Percentiles rank a stretch among this genome's conserved stretches.
Evolutionary conservation across 2,329 filamentous ascomycete species (phyloP).

Genomic region (Aspergillus ochraceoroseus): DNA sequence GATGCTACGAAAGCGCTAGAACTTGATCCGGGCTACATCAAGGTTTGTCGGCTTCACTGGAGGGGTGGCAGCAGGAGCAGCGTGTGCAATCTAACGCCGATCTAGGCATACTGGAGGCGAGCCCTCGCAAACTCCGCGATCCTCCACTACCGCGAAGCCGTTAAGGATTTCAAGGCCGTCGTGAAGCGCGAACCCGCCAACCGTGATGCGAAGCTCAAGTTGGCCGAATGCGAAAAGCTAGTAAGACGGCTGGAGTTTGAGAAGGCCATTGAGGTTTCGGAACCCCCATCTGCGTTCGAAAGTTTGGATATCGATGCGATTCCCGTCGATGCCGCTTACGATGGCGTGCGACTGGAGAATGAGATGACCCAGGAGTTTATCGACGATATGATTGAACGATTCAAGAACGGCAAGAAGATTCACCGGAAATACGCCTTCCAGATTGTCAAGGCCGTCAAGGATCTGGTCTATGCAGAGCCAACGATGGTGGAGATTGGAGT

Average conservation of each 20-base stretch:
- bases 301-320: constrained; percentile 85
- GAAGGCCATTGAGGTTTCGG: constrained; percentile 87
- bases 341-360: constrained; percentile 68
- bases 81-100: not conserved
- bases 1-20: constrained; percentile 91
- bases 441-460: constrained; percentile 83
- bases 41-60: constrained; percentile 55
- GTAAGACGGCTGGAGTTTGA: constrained; percentile 90
- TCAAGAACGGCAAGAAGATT: constrained; percentile 93
- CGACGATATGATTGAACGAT: constrained; percentile 92
- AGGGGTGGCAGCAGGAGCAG: not conserved
- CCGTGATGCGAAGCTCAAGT: constrained; percentile 83
- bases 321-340: constrained; percentile 74
- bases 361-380: constrained; percentile 97
- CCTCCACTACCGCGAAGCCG: constrained; percentile 77
- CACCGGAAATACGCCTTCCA: constrained; percentile 97
- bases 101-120: constrained; percentile 85
- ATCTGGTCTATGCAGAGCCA: constrained; percentile 83
- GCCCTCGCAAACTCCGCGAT: constrained; percentile 90
- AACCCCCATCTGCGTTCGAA: constrained; percentile 86
- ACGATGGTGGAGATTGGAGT: constrained; percentile 96
- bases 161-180: constrained; percentile 88
- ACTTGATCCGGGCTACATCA: constrained; percentile 79
- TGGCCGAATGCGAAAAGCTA: constrained; percentile 90
- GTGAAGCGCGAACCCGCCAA: constrained; percentile 81